Percentiles rank a stretch among this genome's conserved stretches.
Conservation (phyloP, 169 alveolate genomes). For the Eimeria maxima region DNA sequence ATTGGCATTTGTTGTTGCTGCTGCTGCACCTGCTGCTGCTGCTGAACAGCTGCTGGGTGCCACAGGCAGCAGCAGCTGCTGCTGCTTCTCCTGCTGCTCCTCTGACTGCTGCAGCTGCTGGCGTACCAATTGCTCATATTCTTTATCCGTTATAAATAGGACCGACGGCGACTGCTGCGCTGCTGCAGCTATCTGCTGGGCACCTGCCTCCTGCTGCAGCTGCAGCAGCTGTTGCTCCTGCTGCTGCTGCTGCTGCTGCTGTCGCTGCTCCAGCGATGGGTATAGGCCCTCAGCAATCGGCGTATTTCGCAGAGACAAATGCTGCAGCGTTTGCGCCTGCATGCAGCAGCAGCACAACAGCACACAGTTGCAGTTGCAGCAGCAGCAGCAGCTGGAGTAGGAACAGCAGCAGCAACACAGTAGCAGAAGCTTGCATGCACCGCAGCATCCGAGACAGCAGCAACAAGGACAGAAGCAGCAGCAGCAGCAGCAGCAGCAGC, state of each 20-base stretch:
- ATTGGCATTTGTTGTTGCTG: background rate
- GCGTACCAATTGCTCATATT: background rate
- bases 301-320: constrained; percentile 9
- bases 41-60: background rate
- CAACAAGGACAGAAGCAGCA: constrained; percentile 55
- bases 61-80: background rate
- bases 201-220: constrained; percentile 2
- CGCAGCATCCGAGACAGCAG: background rate
- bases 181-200: constrained; percentile 13
- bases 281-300: background rate
- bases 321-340: constrained; percentile 55
- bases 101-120: constrained; percentile 48
- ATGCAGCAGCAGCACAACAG: constrained; percentile 20
- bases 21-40: background rate
- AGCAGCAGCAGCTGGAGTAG: background rate
- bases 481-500: constrained; percentile 71
- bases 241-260: constrained; percentile 35
- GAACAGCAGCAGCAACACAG: constrained; percentile 5
- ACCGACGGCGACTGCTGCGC: background rate
- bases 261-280: constrained; percentile 19
- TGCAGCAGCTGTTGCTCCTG: background rate
- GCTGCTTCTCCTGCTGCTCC: constrained; percentile 46
- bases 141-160: background rate
- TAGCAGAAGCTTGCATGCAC: background rate
- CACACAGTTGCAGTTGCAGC: background rate